Base-by-base conservation (phyloP, 78 protist genomes). In the slime mould (Dictyostelium discoideum) region DNA sequence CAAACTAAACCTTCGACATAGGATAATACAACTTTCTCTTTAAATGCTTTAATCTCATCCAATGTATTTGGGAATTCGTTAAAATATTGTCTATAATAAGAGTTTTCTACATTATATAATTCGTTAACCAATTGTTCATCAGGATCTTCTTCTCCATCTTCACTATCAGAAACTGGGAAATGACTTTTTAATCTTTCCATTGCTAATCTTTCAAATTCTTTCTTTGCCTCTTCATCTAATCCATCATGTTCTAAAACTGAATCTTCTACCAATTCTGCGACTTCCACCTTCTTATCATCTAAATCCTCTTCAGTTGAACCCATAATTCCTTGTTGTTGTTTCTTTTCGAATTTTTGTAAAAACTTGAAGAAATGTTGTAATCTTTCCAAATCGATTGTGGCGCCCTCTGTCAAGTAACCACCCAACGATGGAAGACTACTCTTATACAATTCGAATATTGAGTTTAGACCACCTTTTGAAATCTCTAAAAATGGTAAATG, bases 401-500 rank as follows among this genome's bases (percentile, higher is more conserved):
- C 99, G 2, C 90, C 67, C 20, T 97, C 92, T 40, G 98, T 92
- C 22, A 99, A 11, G 73, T 97, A 99, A 7, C 99, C 99, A 0
- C 97, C 98, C 10, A 97, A 9, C 16, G 32, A 24, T 46, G 97
- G 97, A 16, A 98, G 24, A 20, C 9, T 1, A 4, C 13, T 2
- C 73, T 32, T 37, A 97, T 99, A 99, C n/a, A 97, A 2, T 20
- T 93, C 96, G 14, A 95, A 3, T 48, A 99, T 84, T 13, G 54
- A 48, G 63, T 98, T 99, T 22, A 99, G 60, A 11, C 99, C 98
- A 39, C 99, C 99, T 46, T 97, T 98, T 42, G 96, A 81, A 44
- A 99, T 99, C 22, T 99, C 99, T 32, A 99, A 93, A 22, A 99
- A 92, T 10, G 99, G 99, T 60, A 99, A 32, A 95, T 98, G 99